Evolutionary conservation across 306 rosid species (phyloP).

Genomic region (Argentina anserina): DNA sequence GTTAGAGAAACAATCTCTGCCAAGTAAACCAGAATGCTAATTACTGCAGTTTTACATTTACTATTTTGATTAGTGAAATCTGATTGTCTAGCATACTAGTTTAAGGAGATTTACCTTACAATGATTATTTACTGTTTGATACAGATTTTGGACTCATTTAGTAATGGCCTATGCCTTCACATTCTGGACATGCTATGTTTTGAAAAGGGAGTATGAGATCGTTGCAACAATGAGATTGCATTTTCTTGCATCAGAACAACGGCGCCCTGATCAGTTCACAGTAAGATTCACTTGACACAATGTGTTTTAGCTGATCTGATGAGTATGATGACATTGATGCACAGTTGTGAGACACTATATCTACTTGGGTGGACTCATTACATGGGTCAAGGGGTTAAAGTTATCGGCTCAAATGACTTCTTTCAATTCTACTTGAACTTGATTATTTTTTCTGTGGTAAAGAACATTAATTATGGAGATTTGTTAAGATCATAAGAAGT

Average conservation of each 20-base stretch:
- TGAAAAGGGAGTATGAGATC: constrained; percentile 74
- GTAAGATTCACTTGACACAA: constrained; percentile 42
- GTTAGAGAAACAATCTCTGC: background rate
- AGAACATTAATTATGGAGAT: background rate
- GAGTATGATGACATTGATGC: constrained; percentile 11
- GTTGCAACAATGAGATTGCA: constrained; percentile 85
- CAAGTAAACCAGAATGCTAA: background rate
- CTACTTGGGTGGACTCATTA: background rate
- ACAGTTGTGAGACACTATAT: background rate
- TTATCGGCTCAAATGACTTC: background rate
- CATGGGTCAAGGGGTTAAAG: background rate
- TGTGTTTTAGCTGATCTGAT: background rate
- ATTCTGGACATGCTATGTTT: constrained; percentile 81
- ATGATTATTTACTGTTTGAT: constrained; percentile 9
- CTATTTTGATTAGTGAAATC: background rate
- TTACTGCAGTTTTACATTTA: background rate
- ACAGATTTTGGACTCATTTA: constrained; percentile 98
- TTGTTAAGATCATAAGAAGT: background rate
- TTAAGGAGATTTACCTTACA: background rate
- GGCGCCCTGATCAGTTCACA: constrained; percentile 92
- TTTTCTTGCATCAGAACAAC: constrained; percentile 77
- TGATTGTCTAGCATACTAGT: background rate
- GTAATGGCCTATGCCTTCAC: constrained; percentile 95
- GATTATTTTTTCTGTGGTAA: background rate
- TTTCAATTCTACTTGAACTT: background rate